Evolutionary conservation across 192 early-diverging fungal genomes (phyloP).

Genomic region (Umbelopsis sp.): DNA sequence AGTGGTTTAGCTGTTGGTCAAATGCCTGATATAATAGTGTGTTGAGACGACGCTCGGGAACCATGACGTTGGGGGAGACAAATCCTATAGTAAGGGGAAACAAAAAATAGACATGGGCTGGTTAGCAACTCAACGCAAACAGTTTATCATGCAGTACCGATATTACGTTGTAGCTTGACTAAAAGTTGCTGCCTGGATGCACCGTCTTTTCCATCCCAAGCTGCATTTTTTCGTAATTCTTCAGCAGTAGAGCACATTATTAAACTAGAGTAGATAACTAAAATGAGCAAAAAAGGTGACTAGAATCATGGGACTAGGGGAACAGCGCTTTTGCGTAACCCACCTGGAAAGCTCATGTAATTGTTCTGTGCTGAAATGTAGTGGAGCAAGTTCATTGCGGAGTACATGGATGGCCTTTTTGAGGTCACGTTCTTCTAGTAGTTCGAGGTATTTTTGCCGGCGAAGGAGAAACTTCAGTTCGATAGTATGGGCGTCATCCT

Average conservation of each 20-base stretch:
- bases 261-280: constrained; percentile 43
- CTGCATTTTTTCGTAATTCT: constrained; percentile 64
- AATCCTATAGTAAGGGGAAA: constrained; percentile 51
- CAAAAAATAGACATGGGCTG: constrained; percentile 19
- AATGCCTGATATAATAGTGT: constrained; percentile 82
- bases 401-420: constrained; percentile 77
- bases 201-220: constrained; percentile 83
- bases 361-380: constrained; percentile 66
- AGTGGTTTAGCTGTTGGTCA: constrained; percentile 69
- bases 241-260: constrained; percentile 71
- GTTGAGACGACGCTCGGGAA: constrained; percentile 86
- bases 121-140: neutral
- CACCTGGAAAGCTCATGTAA: constrained; percentile 80
- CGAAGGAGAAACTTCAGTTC: constrained; percentile 74
- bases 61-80: constrained; percentile 81
- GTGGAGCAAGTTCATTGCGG: constrained; percentile 76
- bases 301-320: no score
- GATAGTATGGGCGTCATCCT: neutral
- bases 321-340: neutral
- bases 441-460: constrained; percentile 91
- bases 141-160: neutral
- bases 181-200: constrained; percentile 66
- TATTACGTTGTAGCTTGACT: constrained; percentile 64
- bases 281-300: neutral
- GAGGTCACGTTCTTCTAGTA: constrained; percentile 68